A percentile compares a stretch with the other conserved stretches of the same genome.
phyloP scores from a whole-genome alignment of 805 yeast species.

The Candida tammaniensis region DNA sequence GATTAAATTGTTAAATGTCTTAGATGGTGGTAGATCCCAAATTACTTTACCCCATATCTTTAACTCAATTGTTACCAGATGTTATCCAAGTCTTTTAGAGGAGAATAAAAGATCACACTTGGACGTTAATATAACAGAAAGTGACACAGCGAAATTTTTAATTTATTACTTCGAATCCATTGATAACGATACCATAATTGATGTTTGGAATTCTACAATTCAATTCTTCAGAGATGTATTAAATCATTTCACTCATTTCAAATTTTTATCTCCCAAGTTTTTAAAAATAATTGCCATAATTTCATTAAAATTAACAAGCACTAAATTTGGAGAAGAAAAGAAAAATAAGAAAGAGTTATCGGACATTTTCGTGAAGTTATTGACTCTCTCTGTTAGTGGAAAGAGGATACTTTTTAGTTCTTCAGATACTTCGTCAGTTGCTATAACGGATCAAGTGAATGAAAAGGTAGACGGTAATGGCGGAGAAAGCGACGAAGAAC shows the following conservation, averaged over 20 bases:
- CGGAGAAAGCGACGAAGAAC: constrained; percentile 14
- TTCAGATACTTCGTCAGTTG: constrained; percentile 2
- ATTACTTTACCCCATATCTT: constrained; percentile 67
- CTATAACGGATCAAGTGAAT: constrained; percentile 1
- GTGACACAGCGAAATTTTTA: constrained; percentile 50
- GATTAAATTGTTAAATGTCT: constrained; percentile 65
- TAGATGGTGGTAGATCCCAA: constrained; percentile 83
- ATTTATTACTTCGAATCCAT: constrained; percentile 60
- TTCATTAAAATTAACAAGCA: constrained; percentile 52
- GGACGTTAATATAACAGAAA: constrained; percentile 44
- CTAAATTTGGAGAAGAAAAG: constrained; percentile 61
- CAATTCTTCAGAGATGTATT: constrained; percentile 59
- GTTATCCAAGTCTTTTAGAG: constrained; percentile 30
- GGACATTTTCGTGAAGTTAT: constrained; percentile 31
- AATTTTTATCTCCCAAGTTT: constrained; percentile 48
- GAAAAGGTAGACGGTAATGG: constrained; percentile 5
- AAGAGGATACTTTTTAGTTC: constrained; percentile 11
- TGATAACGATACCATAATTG: constrained; percentile 76
- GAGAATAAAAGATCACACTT: constrained; percentile 44
- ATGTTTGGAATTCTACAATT: constrained; percentile 62
- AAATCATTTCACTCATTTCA: constrained; percentile 46
- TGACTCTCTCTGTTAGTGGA: constrained; percentile 16
- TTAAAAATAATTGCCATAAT: constrained; percentile 52
- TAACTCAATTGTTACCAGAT: constrained; percentile 49
- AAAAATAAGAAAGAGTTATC: constrained; percentile 57